Evolutionary conservation across 2,329 filamentous ascomycete species (phyloP).

Genomic region (Fusarium verticillioides): DNA sequence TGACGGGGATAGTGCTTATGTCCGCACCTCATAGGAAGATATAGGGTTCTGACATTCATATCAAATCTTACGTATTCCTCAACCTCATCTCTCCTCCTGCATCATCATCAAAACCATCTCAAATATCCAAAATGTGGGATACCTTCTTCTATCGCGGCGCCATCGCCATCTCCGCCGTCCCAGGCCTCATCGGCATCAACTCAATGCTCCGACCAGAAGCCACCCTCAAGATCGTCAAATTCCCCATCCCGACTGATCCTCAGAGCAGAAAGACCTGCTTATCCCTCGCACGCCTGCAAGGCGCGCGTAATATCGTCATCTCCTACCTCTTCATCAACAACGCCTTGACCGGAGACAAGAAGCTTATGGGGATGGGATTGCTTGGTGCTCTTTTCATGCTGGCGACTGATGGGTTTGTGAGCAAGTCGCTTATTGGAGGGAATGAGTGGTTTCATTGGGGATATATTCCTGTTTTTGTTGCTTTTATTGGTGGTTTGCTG

Average conservation of each 20-base stretch:
- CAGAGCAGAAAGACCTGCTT: conserved; percentile 8
- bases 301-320: conserved; percentile 32
- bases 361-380: conserved; percentile 4
- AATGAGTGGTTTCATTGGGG: conserved; percentile 40
- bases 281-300: conserved; percentile 27
- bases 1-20: neutral
- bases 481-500: conserved; percentile 6
- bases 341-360: conserved; percentile 23
- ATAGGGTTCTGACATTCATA: neutral
- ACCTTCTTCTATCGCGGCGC: conserved; percentile 25
- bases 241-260: conserved; percentile 24
- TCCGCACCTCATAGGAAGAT: neutral
- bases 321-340: conserved; percentile 31
- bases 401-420: conserved; percentile 31
- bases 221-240: conserved; percentile 14
- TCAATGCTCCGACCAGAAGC: conserved; percentile 26
- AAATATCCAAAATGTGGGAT: conserved; percentile 3
- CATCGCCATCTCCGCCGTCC: conserved; percentile 23
- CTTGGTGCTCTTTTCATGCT: conserved; percentile 9
- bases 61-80: neutral
- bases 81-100: neutral
- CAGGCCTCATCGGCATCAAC: conserved; percentile 29
- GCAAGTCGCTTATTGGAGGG: conserved; percentile 19
- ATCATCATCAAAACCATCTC: too few relatives aligned
- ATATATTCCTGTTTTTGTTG: conserved; percentile 17